A percentile compares a stretch with the other conserved stretches of the same genome.
phyloP scores from a whole-genome alignment of 2,329 filamentous ascomycete species.

The Fusarium mundagurra region DNA sequence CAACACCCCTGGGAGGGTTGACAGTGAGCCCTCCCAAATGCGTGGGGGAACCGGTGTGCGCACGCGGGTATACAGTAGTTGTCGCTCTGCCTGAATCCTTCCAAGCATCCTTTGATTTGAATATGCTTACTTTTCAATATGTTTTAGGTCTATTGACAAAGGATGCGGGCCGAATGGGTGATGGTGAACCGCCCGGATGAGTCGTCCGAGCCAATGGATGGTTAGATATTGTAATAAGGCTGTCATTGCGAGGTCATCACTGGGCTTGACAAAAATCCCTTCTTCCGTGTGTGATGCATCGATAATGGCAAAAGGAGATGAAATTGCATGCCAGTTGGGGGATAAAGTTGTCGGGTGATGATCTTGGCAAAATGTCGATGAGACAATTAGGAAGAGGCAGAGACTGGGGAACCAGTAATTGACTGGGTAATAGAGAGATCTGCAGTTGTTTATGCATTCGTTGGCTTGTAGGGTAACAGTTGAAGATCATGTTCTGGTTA shows the following conservation, averaged over 20 bases:
- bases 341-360: background rate
- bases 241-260: background rate
- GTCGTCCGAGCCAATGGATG: background rate
- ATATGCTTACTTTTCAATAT: background rate
- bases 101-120: background rate
- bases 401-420: background rate
- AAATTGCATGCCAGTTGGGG: background rate
- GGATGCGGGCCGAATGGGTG: background rate
- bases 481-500: background rate
- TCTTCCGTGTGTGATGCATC: conserved; percentile 7
- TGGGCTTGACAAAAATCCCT: background rate
- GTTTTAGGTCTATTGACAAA: background rate
- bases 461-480: background rate
- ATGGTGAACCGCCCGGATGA: background rate
- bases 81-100: conserved; percentile 5
- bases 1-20: conserved; percentile 7
- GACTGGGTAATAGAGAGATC: background rate
- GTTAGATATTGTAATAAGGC: background rate
- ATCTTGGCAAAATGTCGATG: background rate
- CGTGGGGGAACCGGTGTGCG: conserved; percentile 1
- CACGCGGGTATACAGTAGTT: background rate
- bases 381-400: background rate
- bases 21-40: conserved; percentile 20
- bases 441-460: background rate
- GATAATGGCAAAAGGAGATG: background rate